Conservation (phyloP, 305 asterid species). For the Fraxinus xanthoxyloides region DNA sequence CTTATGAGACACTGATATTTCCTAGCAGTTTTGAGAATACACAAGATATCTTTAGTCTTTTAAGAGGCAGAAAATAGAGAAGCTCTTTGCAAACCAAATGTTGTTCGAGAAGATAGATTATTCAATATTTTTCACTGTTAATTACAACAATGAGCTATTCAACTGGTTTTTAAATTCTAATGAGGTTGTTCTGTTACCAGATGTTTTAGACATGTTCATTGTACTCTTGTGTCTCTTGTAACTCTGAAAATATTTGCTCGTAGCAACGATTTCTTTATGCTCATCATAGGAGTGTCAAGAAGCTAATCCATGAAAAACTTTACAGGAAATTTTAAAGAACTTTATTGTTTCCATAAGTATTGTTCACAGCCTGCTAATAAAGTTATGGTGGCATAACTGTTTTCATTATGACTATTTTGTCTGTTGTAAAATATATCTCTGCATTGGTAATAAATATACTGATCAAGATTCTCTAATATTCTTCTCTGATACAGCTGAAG, state of each 20-base stretch:
- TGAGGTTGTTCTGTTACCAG: background rate
- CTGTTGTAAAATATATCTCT: background rate
- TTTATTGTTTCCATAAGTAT: slow-evolving; percentile 4
- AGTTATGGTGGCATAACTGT: background rate
- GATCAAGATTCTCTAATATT: background rate
- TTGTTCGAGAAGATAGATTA: background rate
- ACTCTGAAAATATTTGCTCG: background rate
- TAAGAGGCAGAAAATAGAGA: background rate
- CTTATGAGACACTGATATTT: background rate
- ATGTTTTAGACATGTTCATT: background rate
- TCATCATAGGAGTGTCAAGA: background rate
- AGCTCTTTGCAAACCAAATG: background rate
- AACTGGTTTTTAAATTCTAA: background rate
- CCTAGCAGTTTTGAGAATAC: background rate
- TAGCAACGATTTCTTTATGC: background rate
- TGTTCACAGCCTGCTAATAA: background rate
- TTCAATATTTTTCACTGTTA: background rate
- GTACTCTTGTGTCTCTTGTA: background rate
- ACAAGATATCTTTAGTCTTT: background rate
- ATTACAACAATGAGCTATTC: background rate
- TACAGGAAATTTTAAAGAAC: background rate
- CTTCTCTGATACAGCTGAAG: slow-evolving; percentile 50
- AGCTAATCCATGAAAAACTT: background rate
- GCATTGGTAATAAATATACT: background rate
- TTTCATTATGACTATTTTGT: background rate